These are phyloP conservation scores for Entomortierella beljakovae DNA, from an alignment of 192 early-diverging fungal species.

Conservation along the genomic window DNA sequence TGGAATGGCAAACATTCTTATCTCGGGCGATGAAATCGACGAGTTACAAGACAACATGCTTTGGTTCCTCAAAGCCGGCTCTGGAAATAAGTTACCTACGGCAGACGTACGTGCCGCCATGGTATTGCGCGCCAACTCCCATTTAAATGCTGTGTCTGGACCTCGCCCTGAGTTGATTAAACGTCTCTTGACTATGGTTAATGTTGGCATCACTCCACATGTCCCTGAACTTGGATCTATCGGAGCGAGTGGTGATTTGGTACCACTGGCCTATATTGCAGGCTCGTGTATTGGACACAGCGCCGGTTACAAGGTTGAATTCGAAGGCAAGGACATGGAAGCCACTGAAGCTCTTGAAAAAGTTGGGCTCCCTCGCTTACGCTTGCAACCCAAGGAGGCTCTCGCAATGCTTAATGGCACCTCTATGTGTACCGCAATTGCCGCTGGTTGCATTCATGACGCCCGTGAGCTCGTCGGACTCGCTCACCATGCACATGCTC, in stretches of 20 bases:
- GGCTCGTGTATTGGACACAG: not conserved
- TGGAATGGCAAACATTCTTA: not conserved
- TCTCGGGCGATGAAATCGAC: not conserved
- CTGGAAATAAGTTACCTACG: not conserved
- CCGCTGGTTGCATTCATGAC: not conserved
- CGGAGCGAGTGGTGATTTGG: not conserved
- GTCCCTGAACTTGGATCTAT: not conserved
- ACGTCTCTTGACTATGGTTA: not conserved
- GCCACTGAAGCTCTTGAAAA: not conserved
- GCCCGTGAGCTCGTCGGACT: too few relatives aligned
- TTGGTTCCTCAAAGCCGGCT: not conserved
- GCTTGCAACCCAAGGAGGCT: not conserved
- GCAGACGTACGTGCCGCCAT: not conserved
- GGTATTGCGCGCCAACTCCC: not conserved
- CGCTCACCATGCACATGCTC: too few relatives aligned
- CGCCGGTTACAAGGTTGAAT: not conserved
- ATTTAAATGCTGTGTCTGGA: not conserved
- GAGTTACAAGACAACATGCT: not conserved
- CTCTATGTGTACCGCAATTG: not conserved
- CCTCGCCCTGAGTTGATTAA: not conserved
- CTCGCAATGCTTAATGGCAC: not conserved
- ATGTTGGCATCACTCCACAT: not conserved
- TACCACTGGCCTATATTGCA: not conserved
- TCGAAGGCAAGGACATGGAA: not conserved
- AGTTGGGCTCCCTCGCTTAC: not conserved